Base-by-base conservation (phyloP, 306 rosid genomes). In the Luffa aegyptiaca region DNA sequence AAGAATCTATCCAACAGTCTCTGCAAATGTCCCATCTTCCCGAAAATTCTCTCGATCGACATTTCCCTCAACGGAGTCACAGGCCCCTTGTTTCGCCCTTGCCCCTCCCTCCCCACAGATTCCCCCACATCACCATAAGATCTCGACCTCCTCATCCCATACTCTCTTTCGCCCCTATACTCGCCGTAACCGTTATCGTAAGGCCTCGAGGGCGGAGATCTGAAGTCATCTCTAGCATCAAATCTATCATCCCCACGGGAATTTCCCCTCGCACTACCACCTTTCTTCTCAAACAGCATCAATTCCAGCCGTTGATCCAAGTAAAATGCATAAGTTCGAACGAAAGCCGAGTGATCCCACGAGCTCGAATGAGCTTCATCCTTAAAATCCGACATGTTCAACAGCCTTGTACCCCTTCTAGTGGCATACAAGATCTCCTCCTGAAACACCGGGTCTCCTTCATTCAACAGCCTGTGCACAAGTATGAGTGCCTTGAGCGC, bases 361-460 rank as follows among this genome's bases (percentile, higher is more conserved):
- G 99, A 93, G 87, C 88, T 91, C 3, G 99, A 91, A 86, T 95
- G 99, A 73, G 97, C 99, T 84, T 95, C 98, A 49, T 95, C 98
- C 72, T 91, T 91, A 83, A 92, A 95, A 71, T 95, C 97, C 1
- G 97, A 87, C 86, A 95, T 85, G 74, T 95, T 95, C 49, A 95
- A 87, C 10, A 95, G 97, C 91, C 97, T 85, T 1, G 99, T 84
- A 7, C 99, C 99, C 37, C 97, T 87, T 10, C 99, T 84, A 1
- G 99, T 95, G 10, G 97, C 93, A 80, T 90, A 91, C 84, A 95
- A 74, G 81, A 95, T 88, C 90, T 93, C 99, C 80, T 95, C 99
- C 79, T 88, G 97, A 37, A 93, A 89, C 77, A 93, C 48, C 3
- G 90, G 90, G 6, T 90, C 95, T 0, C 97, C 99, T 10, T 95